These are phyloP conservation scores for Fusarium anguioides DNA, from an alignment of 2,329 filamentous ascomycete genomes.

Conservation along the genomic window DNA sequence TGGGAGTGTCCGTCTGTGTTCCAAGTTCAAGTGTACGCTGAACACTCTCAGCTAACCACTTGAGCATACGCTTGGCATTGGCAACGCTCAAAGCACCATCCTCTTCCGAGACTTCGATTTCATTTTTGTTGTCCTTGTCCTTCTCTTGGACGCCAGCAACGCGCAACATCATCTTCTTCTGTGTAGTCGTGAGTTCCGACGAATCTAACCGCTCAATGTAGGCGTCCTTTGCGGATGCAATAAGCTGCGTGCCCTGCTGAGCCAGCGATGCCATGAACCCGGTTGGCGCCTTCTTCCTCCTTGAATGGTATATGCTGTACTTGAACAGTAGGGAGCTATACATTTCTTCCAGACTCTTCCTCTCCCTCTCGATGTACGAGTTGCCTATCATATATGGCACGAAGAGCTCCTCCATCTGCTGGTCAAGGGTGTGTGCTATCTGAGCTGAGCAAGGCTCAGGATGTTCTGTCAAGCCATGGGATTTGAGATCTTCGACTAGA, in stretches of 20 bases:
- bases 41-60: conserved; percentile 96
- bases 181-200: conserved; percentile 85
- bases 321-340: conserved; percentile 95
- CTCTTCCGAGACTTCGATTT: conserved; percentile 90
- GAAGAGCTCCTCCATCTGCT: conserved; percentile 82
- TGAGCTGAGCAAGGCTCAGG: conserved; percentile 90
- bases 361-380: conserved; percentile 77
- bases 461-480: conserved; percentile 93
- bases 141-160: conserved; percentile 86
- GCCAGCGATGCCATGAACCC: conserved; percentile 94
- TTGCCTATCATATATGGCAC: conserved; percentile 76
- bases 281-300: conserved; percentile 86
- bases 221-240: conserved; percentile 88
- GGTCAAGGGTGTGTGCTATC: conserved; percentile 79
- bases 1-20: conserved; percentile 87
- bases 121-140: conserved; percentile 79
- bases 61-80: conserved; percentile 98
- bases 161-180: conserved; percentile 89
- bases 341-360: conserved; percentile 77
- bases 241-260: conserved; percentile 87
- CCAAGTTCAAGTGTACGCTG: conserved; percentile 92
- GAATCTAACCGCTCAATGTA: conserved; percentile 91
- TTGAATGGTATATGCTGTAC: conserved; percentile 93
- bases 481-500: conserved; percentile 91
- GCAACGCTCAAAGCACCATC: conserved; percentile 84